Evolutionary conservation across 805 yeast genomes (phyloP).

Genomic region (Huiozyma naganishii): DNA sequence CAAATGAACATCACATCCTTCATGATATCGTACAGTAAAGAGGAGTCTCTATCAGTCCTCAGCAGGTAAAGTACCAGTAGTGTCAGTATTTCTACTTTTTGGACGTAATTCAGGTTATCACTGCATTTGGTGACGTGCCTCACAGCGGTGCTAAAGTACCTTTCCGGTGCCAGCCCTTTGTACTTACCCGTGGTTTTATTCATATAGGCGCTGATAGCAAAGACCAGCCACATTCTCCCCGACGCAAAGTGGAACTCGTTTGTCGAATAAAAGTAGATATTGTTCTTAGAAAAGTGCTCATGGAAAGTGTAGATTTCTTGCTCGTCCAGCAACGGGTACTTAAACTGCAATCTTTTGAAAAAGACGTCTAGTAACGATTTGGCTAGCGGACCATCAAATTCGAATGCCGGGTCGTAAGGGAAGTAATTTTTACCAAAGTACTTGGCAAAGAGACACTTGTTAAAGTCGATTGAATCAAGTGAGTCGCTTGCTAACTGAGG

Average conservation of each 20-base stretch:
- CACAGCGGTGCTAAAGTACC: slow-evolving; percentile 50
- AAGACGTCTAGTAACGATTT: slow-evolving; percentile 42
- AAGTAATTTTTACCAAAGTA: slow-evolving; percentile 37
- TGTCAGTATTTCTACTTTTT: slow-evolving; percentile 43
- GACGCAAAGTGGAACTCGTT: slow-evolving; percentile 39
- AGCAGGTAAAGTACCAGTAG: slow-evolving; percentile 44
- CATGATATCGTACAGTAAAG: slow-evolving; percentile 41
- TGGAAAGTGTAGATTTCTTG: slow-evolving; percentile 41
- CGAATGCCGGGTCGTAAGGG: slow-evolving; percentile 39
- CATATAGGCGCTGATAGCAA: slow-evolving; percentile 40
- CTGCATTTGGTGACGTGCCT: slow-evolving; percentile 42
- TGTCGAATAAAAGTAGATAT: slow-evolving; percentile 28
- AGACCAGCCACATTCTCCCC: slow-evolving; percentile 46
- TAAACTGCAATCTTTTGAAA: slow-evolving; percentile 44
- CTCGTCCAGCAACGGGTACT: slow-evolving; percentile 48
- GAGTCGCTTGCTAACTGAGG: slow-evolving; percentile 18
- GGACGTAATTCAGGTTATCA: slow-evolving; percentile 30
- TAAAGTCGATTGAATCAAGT: slow-evolving; percentile 31
- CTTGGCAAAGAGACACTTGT: slow-evolving; percentile 33
- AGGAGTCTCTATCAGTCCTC: slow-evolving; percentile 51
- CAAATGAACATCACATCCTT: slow-evolving; percentile 41
- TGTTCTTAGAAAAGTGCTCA: slow-evolving; percentile 35
- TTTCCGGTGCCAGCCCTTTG: slow-evolving; percentile 41
- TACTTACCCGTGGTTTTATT: slow-evolving; percentile 47
- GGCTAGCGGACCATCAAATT: slow-evolving; percentile 39